phyloP scores from a whole-genome alignment of 2,329 filamentous ascomycete genomes.

The Pyrenochaeta sp. region DNA sequence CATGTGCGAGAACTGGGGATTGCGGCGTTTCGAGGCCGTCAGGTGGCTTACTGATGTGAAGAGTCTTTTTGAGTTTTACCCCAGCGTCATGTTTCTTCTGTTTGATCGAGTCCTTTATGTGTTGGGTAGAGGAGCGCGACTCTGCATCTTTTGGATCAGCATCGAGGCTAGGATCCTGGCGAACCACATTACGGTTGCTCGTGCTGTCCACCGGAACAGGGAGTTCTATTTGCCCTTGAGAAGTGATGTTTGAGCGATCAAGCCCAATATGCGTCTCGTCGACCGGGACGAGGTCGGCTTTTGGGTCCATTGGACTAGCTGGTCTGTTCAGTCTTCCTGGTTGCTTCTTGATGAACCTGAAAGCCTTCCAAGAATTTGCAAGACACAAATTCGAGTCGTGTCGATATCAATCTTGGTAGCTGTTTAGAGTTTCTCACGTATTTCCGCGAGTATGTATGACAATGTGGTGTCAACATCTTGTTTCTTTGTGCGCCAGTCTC shows the following conservation, averaged over 20 bases:
- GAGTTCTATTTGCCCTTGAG: constrained; percentile 17
- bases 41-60: constrained; percentile 31
- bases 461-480: too few species aligned
- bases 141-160: constrained; percentile 7
- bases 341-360: too few species aligned
- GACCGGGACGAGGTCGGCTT: constrained; percentile 34
- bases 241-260: constrained; percentile 21
- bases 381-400: too few species aligned
- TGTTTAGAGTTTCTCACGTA: too few species aligned
- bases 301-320: constrained; percentile 1
- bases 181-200: constrained; percentile 18
- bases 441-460: too few species aligned
- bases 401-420: too few species aligned
- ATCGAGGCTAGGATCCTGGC: not conserved
- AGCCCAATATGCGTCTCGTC: constrained; percentile 17
- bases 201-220: not conserved
- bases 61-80: constrained; percentile 29
- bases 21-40: constrained; percentile 17
- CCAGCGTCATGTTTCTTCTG: constrained; percentile 29
- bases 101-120: constrained; percentile 23
- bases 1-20: constrained; percentile 25
- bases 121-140: constrained; percentile 15
- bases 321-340: not conserved
- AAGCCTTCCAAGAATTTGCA: too few species aligned
- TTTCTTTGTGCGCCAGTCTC: too few species aligned